A percentile compares a stretch with the other conserved stretches of the same genome.
Evolutionary conservation across 495 filamentous ascomycete species (phyloP).

Genomic region (Hypoxylon crocopeplum): DNA sequence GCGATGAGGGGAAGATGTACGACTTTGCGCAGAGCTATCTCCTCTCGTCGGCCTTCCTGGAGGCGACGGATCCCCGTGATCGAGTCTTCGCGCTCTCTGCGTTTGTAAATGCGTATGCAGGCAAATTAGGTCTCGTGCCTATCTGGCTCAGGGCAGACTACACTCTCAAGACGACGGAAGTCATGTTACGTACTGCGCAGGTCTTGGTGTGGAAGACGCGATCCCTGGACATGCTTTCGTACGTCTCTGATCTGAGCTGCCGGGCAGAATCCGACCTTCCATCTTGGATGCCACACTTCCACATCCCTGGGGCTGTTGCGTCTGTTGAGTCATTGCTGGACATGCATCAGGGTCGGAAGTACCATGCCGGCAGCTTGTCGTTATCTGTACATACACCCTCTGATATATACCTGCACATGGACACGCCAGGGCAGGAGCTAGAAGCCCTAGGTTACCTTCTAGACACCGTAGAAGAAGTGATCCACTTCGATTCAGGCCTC

Average conservation of each 20-base stretch:
- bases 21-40: slow-evolving; percentile 24
- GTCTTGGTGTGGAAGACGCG: slow-evolving; percentile 18
- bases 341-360: slow-evolving; percentile 22
- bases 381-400: not conserved
- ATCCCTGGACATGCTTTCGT: slow-evolving; percentile 23
- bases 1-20: slow-evolving; percentile 12
- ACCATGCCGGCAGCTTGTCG: slow-evolving; percentile 17
- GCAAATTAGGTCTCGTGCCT: not conserved
- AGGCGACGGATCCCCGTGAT: slow-evolving; percentile 31
- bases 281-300: slow-evolving; percentile 32
- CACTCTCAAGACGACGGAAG: slow-evolving; percentile 15
- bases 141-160: slow-evolving; percentile 29
- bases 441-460: slow-evolving; percentile 5
- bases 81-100: slow-evolving; percentile 26
- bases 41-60: slow-evolving; percentile 21
- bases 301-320: slow-evolving; percentile 20
- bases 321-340: slow-evolving; percentile 15
- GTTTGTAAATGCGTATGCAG: slow-evolving; percentile 18
- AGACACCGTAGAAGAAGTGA: slow-evolving; percentile 12
- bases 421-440: slow-evolving; percentile 5
- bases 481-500: slow-evolving; percentile 15
- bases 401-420: slow-evolving; percentile 12
- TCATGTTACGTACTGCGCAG: slow-evolving; percentile 19
- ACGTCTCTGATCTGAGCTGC: slow-evolving; percentile 12
- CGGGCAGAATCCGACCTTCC: slow-evolving; percentile 18